phyloP scores from a whole-genome alignment of 2,329 filamentous ascomycete species.

The Periglandula ipomoeae region DNA sequence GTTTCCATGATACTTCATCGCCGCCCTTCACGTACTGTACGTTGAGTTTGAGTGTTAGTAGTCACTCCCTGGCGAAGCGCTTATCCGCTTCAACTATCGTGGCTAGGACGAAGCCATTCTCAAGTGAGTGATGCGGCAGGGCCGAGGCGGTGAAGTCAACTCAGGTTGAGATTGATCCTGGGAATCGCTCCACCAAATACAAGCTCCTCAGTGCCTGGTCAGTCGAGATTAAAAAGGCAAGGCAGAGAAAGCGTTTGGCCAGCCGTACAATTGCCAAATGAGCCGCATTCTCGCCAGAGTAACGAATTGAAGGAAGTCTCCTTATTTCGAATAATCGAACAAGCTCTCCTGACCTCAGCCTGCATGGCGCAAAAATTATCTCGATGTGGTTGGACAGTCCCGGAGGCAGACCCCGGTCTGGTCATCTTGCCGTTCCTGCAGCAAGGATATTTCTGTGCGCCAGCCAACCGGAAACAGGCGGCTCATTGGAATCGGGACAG shows the following conservation, averaged over 20 bases:
- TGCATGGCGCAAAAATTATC: no score
- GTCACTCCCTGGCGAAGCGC: neutral
- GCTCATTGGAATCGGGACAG: neutral
- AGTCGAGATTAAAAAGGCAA: no score
- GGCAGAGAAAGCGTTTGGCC: no score
- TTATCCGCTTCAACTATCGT: neutral
- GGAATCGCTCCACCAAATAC: neutral
- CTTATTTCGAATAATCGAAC: neutral
- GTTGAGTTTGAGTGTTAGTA: neutral
- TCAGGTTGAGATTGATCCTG: neutral
- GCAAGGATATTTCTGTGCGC: neutral
- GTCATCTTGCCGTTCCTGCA: slow-evolving; percentile 1
- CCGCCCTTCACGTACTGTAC: neutral
- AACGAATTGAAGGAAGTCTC: no score
- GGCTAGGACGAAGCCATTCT: neutral
- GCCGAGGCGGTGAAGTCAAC: neutral
- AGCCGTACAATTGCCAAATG: no score
- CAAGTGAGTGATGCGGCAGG: neutral
- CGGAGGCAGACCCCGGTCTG: slow-evolving; percentile 2
- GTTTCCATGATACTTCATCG: neutral
- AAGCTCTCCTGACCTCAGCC: neutral
- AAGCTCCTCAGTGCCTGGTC: no score
- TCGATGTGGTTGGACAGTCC: slow-evolving; percentile 2
- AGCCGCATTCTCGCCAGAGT: no score
- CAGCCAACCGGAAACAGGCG: slow-evolving; percentile 6